A percentile compares a stretch with the other conserved stretches of the same genome.
Evolutionary conservation across 768 basidiomycete species (phyloP).

Genomic region (Cystobasidiopsis lactophilus): DNA sequence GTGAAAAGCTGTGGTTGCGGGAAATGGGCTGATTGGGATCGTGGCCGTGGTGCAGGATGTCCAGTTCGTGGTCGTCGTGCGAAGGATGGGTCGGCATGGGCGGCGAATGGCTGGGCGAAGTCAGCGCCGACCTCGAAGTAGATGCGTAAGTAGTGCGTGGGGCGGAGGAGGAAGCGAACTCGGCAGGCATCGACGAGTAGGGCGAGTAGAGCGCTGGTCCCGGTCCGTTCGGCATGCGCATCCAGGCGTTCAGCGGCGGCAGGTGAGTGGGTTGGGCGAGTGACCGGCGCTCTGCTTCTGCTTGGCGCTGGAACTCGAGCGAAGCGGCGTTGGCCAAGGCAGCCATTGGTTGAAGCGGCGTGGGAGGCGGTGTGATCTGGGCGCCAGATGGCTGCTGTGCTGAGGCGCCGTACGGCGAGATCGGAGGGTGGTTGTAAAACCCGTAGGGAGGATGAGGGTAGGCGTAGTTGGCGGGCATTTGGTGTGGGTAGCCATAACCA

Average conservation of each 20-base stretch:
- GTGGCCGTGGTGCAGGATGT: conserved; percentile 3
- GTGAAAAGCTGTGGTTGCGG: conserved; percentile 4
- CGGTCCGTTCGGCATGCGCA: no score
- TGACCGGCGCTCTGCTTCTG: not conserved
- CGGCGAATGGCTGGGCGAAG: not conserved
- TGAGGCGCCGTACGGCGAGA: not conserved
- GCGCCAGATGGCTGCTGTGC: not conserved
- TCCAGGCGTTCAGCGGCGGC: no score
- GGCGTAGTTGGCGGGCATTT: not conserved
- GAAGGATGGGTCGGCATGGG: not conserved
- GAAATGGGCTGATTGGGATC: conserved; percentile 3
- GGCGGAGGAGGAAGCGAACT: no score
- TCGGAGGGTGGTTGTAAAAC: not conserved
- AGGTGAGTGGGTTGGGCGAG: no score
- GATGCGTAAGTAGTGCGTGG: no score
- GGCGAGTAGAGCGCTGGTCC: no score
- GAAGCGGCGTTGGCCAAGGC: conserved; percentile 9
- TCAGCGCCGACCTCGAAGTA: no score
- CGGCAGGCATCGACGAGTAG: no score
- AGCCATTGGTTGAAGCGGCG: conserved; percentile 8
- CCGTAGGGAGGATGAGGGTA: not conserved
- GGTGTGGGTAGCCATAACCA: no score
- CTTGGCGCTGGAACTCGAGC: conserved; percentile 9
- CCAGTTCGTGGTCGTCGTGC: not conserved
- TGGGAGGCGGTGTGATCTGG: not conserved